Conservation (phyloP, 352 stramenopile genomes). For the Pythium rishiriense region DNA sequence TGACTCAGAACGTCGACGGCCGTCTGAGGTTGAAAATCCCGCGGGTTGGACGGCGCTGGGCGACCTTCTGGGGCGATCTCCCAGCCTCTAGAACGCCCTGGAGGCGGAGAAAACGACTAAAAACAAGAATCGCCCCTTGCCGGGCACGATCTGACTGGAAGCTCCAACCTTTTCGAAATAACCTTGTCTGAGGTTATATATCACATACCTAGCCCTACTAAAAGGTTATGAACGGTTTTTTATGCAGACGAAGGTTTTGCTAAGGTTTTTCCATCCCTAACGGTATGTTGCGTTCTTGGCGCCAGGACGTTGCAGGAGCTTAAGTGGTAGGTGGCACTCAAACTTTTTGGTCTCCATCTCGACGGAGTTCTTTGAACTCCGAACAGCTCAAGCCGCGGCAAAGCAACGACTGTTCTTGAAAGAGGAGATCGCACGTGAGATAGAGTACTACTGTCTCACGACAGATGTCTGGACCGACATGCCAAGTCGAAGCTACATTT, state of each 20-base stretch:
- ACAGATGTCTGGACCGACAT: too few species aligned
- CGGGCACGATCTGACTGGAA: neutral
- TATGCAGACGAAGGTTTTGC: neutral
- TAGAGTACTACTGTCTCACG: too few species aligned
- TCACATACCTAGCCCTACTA: neutral
- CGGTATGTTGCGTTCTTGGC: neutral
- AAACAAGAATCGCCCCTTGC: too few species aligned
- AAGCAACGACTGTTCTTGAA: too few species aligned
- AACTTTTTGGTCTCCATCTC: neutral
- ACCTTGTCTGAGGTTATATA: neutral
- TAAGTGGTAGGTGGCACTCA: neutral
- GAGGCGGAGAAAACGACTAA: neutral
- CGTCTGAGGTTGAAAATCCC: neutral
- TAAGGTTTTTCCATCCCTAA: neutral
- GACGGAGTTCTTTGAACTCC: neutral
- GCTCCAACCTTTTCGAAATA: slow-evolving; percentile 1
- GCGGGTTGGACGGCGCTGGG: neutral
- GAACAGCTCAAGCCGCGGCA: too few species aligned
- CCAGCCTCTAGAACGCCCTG: neutral
- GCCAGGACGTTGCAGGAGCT: neutral
- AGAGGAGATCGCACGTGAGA: too few species aligned
- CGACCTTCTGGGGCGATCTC: neutral
- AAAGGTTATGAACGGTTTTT: neutral
- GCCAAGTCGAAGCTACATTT: too few species aligned
- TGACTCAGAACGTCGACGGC: neutral